Conservation (phyloP, 352 stramenopile genomes). For the Phytopythium aichiense region DNA sequence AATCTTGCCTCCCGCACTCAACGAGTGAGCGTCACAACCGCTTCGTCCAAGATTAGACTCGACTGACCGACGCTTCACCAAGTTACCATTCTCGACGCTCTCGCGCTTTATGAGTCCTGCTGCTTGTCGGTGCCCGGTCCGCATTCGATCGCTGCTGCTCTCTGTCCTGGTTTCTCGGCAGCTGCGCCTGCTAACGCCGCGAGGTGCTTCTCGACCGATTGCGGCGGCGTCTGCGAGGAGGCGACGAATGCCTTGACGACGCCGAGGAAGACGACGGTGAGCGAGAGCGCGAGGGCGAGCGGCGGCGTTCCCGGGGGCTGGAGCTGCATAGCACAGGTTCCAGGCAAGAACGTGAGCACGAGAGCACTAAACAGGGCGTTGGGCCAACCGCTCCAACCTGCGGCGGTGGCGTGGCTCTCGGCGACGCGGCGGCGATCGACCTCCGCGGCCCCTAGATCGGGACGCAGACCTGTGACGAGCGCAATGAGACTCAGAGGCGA, state of each 20-base stretch:
- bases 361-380: not conserved
- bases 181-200: not conserved
- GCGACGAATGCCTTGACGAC: slow-evolving; percentile 26
- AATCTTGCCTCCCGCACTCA: not conserved
- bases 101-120: not conserved
- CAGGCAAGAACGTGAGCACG: not conserved
- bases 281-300: not conserved
- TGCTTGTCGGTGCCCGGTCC: not conserved
- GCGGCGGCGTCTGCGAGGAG: slow-evolving; percentile 15
- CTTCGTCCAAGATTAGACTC: slow-evolving; percentile 1
- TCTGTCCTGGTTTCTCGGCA: not conserved
- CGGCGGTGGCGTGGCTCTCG: not conserved
- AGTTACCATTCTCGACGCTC: not conserved
- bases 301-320: not conserved
- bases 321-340: not conserved
- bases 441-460: slow-evolving; percentile 17
- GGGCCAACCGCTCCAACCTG: not conserved
- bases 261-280: slow-evolving; percentile 6
- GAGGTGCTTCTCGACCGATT: slow-evolving; percentile 5
- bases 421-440: slow-evolving; percentile 7
- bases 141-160: not conserved
- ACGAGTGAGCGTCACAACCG: not conserved
- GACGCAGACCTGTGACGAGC: slow-evolving; percentile 17
- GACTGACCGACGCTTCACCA: not conserved
- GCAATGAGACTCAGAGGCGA: not conserved